Conservation (phyloP, 495 filamentous ascomycete species). For the Penicillium lividum region DNA sequence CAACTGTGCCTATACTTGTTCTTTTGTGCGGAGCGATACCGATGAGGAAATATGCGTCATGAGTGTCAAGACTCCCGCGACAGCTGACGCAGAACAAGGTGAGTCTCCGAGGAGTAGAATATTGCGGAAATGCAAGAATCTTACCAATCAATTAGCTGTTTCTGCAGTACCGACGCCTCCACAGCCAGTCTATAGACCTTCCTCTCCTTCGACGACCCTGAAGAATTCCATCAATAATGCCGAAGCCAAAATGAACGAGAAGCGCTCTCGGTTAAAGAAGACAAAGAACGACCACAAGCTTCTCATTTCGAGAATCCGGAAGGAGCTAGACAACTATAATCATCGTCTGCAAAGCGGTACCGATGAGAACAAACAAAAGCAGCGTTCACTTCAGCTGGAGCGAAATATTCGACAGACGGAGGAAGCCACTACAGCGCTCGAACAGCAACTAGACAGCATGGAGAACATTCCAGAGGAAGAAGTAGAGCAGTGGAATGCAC, state of each 20-base stretch:
- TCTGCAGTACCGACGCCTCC: slow-evolving; percentile 44
- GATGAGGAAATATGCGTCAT: slow-evolving; percentile 73
- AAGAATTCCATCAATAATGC: slow-evolving; percentile 82
- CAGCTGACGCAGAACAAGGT: slow-evolving; percentile 68
- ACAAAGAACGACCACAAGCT: slow-evolving; percentile 78
- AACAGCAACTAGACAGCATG: slow-evolving; percentile 64
- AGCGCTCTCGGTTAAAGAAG: slow-evolving; percentile 71
- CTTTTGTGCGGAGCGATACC: slow-evolving; percentile 76
- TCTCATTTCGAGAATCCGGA: slow-evolving; percentile 66
- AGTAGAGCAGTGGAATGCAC: slow-evolving; percentile 57
- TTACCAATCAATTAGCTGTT: slow-evolving; percentile 32
- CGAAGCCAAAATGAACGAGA: slow-evolving; percentile 75
- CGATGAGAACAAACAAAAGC: slow-evolving; percentile 78
- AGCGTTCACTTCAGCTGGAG: slow-evolving; percentile 74
- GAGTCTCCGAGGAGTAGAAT: slow-evolving; percentile 16
- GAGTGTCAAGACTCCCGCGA: slow-evolving; percentile 75
- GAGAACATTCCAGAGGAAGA: slow-evolving; percentile 70
- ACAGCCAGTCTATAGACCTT: slow-evolving; percentile 68
- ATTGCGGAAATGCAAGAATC: neutral
- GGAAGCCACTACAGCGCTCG: slow-evolving; percentile 63
- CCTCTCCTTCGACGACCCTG: slow-evolving; percentile 87
- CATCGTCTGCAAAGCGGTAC: slow-evolving; percentile 70
- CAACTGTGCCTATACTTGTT: slow-evolving; percentile 79
- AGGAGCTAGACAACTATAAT: slow-evolving; percentile 76
- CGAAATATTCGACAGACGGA: slow-evolving; percentile 83